Evolutionary conservation across 495 filamentous ascomycete species (phyloP), one percentile per base, ranked within the genome.

Genomic region (Aspergillus haitiensis): DNA sequence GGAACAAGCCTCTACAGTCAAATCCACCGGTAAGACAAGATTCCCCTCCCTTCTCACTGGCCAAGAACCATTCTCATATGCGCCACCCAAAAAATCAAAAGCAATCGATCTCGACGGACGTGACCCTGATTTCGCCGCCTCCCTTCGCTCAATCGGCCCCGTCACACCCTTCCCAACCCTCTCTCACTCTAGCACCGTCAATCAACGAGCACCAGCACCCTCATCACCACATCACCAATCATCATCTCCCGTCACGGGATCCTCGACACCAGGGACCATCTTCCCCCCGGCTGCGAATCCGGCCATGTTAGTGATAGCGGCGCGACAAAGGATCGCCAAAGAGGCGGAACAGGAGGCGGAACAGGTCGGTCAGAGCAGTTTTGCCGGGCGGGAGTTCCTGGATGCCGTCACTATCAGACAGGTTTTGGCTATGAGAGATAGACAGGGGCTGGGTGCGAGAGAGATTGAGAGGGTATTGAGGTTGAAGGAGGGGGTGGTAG

Each of bases 91-190:
- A 60, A 16, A 2, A 52, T 35, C 13, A 54, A 58, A 8, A 88
- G 85, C 83, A n/a, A 84, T 88, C 58, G 81, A 87, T 66, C 75
- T 85, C 59, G 87, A 89, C 64, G 82, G 81, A 60, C 79, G 77
- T n/a, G 85, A 88, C 63, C 85, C 86, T 3, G 72, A 82, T 69
- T 87, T 85, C 71, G 83, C 82, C 51, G 78, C 78, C 62, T 84
- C 83, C 52, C 81, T 89, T 56, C 82, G 81, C 65, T 70, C 72
- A 42, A 78, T 91, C 62, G 88, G 88, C 56, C 81, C 87, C 56
- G 87, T 89, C 16, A 78, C 80, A 52, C 85, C 87, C 15, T 75
- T 75, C 56, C 84, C 85, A 9, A 84, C 81, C 34, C 68, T 79
- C 63, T 86, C 86, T 8, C 72, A 77, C 62, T 78, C 81, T 35